These are phyloP conservation scores for Globisporangium abappressorium DNA, from an alignment of 352 stramenopile species.

Conservation along the genomic window DNA sequence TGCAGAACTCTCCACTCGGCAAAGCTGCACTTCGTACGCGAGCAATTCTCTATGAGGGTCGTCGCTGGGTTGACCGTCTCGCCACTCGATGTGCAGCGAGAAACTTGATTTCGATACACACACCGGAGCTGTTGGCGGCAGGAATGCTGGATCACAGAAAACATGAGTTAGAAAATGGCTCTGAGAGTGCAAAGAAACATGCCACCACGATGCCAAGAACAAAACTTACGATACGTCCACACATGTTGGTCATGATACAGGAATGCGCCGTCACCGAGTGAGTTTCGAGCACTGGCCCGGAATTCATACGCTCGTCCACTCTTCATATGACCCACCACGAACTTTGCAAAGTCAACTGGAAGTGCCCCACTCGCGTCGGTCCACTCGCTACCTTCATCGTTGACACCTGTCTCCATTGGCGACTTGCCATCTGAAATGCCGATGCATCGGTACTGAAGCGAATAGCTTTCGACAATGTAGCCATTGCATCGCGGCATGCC, in stretches of 20 bases:
- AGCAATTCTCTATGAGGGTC: not conserved
- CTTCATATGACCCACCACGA: slow-evolving; percentile 10
- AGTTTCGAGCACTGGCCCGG: slow-evolving; percentile 23
- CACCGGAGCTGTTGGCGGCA: slow-evolving; percentile 17
- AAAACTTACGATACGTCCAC: slow-evolving; percentile 28
- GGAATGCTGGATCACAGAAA: slow-evolving; percentile 18
- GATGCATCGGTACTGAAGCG: slow-evolving; percentile 16
- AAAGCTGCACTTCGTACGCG: slow-evolving; percentile 27
- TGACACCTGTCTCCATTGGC: not conserved
- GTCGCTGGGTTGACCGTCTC: slow-evolving; percentile 2
- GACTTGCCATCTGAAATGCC: not conserved
- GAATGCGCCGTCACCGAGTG: slow-evolving; percentile 20
- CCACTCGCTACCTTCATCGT: slow-evolving; percentile 6
- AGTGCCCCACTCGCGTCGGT: slow-evolving; percentile 6
- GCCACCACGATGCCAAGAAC: not conserved
- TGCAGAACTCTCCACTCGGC: slow-evolving; percentile 10
- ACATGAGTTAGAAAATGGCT: not conserved
- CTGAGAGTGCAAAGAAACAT: not conserved
- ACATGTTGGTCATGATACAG: not conserved
- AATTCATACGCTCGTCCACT: slow-evolving; percentile 19
- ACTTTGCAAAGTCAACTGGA: slow-evolving; percentile 17
- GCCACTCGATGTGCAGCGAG: slow-evolving; percentile 24
- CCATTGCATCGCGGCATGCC: slow-evolving; percentile 52
- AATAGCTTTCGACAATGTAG: slow-evolving; percentile 26
- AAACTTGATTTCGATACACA: slow-evolving; percentile 24